phyloP scores from a whole-genome alignment of 192 early-diverging fungal species.

The Phlyctochytrium planicorne region DNA sequence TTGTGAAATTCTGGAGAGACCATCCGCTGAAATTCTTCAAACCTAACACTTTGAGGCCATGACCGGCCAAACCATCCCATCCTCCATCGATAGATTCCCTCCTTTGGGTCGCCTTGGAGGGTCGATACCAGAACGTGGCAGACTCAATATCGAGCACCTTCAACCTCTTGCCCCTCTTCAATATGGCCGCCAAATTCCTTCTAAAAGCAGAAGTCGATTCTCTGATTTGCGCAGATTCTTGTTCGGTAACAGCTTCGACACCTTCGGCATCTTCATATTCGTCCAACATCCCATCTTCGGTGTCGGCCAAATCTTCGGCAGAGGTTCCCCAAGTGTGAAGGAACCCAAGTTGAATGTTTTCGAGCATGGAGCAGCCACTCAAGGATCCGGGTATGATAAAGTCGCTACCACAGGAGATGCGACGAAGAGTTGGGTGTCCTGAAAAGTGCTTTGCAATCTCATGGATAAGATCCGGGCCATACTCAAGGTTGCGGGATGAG shows the following conservation, averaged over 20 bases:
- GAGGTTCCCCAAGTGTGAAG: background rate
- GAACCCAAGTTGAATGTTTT: background rate
- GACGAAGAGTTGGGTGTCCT: background rate
- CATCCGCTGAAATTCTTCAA: background rate
- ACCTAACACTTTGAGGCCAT: background rate
- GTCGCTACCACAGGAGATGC: background rate
- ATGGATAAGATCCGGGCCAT: background rate
- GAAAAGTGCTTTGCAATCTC: background rate
- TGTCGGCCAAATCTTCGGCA: background rate
- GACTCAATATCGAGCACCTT: background rate
- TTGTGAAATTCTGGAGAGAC: background rate
- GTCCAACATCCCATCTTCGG: background rate
- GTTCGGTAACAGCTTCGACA: background rate
- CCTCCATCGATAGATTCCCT: background rate
- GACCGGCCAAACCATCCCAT: background rate
- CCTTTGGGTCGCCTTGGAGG: background rate
- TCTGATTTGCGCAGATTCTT: background rate
- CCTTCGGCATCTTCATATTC: background rate
- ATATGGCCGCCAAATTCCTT: background rate
- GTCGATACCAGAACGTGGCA: background rate
- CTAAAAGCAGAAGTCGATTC: background rate
- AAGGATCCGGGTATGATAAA: background rate
- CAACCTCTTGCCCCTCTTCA: background rate
- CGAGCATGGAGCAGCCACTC: background rate
- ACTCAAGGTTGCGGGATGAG: background rate